Conservation (phyloP, 805 yeast species). For the Zygoascus ofunaensis region DNA sequence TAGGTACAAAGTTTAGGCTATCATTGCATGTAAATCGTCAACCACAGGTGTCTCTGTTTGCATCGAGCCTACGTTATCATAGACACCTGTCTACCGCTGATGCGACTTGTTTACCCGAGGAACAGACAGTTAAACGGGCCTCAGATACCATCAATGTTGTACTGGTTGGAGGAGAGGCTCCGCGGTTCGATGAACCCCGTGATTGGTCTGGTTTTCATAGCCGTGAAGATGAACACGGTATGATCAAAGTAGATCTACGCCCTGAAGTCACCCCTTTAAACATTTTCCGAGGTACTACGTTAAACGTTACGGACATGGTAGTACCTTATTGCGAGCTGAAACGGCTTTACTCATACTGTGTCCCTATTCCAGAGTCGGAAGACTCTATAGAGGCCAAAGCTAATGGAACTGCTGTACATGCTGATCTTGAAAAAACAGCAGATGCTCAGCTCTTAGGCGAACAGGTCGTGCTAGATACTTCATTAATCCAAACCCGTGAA, state of each 20-base stretch:
- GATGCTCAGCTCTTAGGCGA: neutral
- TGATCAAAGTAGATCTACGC: neutral
- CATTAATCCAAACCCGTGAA: neutral
- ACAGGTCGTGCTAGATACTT: neutral
- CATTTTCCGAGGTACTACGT: slow-evolving; percentile 8
- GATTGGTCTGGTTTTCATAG: too few species aligned
- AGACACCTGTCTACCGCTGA: too few species aligned
- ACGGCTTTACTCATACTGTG: slow-evolving; percentile 13
- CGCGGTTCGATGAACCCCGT: too few species aligned
- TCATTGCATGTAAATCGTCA: too few species aligned
- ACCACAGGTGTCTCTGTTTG: too few species aligned
- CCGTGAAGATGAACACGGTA: slow-evolving; percentile 1
- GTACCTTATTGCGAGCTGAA: slow-evolving; percentile 21
- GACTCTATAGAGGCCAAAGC: slow-evolving; percentile 8
- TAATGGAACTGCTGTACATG: slow-evolving; percentile 18
- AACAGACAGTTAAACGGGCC: too few species aligned
- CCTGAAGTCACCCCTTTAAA: slow-evolving; percentile 6
- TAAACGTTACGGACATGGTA: slow-evolving; percentile 19
- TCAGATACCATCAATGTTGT: too few species aligned
- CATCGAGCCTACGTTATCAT: too few species aligned
- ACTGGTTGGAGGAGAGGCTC: too few species aligned
- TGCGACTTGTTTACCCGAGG: too few species aligned
- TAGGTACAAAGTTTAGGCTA: too few species aligned
- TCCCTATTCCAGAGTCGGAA: neutral
- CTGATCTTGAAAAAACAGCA: slow-evolving; percentile 11